These are phyloP conservation scores for Saccharomycodes ludwigii DNA, from an alignment of 805 yeast species.

Conservation along the genomic window DNA sequence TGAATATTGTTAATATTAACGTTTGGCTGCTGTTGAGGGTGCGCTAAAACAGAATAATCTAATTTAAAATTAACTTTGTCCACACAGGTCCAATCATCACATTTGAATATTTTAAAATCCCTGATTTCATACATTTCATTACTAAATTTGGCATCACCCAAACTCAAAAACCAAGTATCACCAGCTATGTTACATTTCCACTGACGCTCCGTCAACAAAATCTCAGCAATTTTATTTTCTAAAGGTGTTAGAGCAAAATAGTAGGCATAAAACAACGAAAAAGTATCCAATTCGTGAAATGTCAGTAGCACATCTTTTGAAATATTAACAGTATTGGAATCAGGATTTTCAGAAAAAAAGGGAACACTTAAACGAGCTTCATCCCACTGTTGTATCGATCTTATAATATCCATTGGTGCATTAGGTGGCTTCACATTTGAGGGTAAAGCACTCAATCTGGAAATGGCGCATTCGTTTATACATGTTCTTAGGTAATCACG, in stretches of 20 bases:
- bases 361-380: conserved; percentile 14
- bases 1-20: neutral
- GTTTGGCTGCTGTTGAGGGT: conserved; percentile 3
- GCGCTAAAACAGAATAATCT: conserved; percentile 21
- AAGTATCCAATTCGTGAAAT: conserved; percentile 20
- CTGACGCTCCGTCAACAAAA: conserved; percentile 23
- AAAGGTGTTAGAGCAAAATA: conserved; percentile 31
- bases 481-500: conserved; percentile 13
- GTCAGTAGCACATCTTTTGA: conserved; percentile 13
- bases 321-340: conserved; percentile 2
- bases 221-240: conserved; percentile 27
- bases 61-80: conserved; percentile 30
- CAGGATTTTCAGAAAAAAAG: conserved; percentile 6
- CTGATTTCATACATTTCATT: conserved; percentile 30
- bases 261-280: conserved; percentile 31
- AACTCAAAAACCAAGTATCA: conserved; percentile 29
- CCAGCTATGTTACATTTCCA: conserved; percentile 27
- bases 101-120: conserved; percentile 32
- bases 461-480: conserved; percentile 15
- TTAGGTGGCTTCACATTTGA: conserved; percentile 20
- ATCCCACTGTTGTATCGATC: conserved; percentile 25
- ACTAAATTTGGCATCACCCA: conserved; percentile 25
- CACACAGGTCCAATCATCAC: conserved; percentile 30
- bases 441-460: conserved; percentile 17
- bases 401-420: conserved; percentile 23